Percentiles rank a stretch among this genome's conserved stretches.
These are phyloP conservation scores for Artemisia annua DNA, from an alignment of 129 eudicot genomes.

Conservation along the genomic window DNA sequence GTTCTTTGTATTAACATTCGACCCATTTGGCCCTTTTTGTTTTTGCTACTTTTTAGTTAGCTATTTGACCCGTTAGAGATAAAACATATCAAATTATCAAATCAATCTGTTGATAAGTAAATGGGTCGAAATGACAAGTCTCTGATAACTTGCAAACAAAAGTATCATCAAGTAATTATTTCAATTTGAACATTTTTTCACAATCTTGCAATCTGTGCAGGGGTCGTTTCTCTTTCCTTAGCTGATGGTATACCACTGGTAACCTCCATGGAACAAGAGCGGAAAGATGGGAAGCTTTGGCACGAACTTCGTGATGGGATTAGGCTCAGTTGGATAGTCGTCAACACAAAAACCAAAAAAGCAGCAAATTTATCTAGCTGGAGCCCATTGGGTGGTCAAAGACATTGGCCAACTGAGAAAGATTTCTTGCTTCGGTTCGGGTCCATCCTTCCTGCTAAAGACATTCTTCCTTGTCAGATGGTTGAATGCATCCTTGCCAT, in stretches of 20 bases:
- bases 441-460: constrained; percentile 83
- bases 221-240: constrained; percentile 46
- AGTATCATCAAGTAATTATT: not conserved
- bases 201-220: constrained; percentile 13
- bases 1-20: not conserved
- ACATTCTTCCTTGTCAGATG: constrained; percentile 75
- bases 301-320: constrained; percentile 71
- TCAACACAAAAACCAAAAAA: constrained; percentile 67
- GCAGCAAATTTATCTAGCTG: constrained; percentile 91
- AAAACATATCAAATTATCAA: not conserved
- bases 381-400: constrained; percentile 79
- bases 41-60: not conserved
- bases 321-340: constrained; percentile 86
- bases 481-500: constrained; percentile 75
- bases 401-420: constrained; percentile 92
- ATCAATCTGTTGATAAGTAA: not conserved
- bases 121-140: not conserved
- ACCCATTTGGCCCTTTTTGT: no score
- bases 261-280: constrained; percentile 68
- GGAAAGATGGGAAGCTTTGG: constrained; percentile 94
- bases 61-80: not conserved
- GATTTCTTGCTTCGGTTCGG: constrained; percentile 87
- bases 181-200: not conserved
- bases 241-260: constrained; percentile 70
- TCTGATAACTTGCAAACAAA: not conserved